Percentiles rank a stretch among this genome's conserved stretches.
These are phyloP conservation scores for Pichia californica DNA, from an alignment of 805 yeast genomes.

Conservation along the genomic window DNA sequence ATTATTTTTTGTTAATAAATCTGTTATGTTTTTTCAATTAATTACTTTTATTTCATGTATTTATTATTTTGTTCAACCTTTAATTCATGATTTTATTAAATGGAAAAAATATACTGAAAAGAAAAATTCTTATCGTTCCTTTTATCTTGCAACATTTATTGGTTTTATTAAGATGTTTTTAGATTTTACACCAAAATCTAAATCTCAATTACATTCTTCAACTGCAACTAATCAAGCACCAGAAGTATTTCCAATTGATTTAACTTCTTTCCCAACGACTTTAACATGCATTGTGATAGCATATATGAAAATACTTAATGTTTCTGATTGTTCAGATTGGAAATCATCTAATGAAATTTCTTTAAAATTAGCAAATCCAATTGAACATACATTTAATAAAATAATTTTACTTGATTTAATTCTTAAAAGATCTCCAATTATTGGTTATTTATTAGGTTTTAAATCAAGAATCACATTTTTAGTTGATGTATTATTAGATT, in stretches of 20 bases:
- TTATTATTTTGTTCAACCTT: slow-evolving; percentile 14
- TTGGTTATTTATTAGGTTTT: slow-evolving; percentile 6
- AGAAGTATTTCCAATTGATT: slow-evolving; percentile 3
- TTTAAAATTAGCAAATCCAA: slow-evolving; percentile 3
- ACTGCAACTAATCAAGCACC: slow-evolving; percentile 1
- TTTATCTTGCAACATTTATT: not conserved
- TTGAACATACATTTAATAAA: slow-evolving; percentile 22
- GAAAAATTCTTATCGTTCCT: not conserved
- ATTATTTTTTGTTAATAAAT: slow-evolving; percentile 1
- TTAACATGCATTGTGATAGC: not conserved
- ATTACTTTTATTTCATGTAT: slow-evolving; percentile 15
- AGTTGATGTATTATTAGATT: not conserved
- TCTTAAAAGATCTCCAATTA: slow-evolving; percentile 10
- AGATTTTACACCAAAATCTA: not conserved
- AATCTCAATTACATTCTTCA: not conserved
- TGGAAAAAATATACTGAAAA: not conserved
- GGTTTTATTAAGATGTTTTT: not conserved
- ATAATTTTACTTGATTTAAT: slow-evolving; percentile 18
- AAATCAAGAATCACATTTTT: slow-evolving; percentile 2
- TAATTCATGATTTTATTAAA: not conserved
- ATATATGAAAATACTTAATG: slow-evolving; percentile 13
- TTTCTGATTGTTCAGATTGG: slow-evolving; percentile 8
- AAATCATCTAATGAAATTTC: not conserved
- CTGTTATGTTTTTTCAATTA: slow-evolving; percentile 8
- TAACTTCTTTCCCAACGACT: slow-evolving; percentile 6